phyloP scores from a whole-genome alignment of 768 basidiomycete genomes.

The Auricularia auricula-judae region DNA sequence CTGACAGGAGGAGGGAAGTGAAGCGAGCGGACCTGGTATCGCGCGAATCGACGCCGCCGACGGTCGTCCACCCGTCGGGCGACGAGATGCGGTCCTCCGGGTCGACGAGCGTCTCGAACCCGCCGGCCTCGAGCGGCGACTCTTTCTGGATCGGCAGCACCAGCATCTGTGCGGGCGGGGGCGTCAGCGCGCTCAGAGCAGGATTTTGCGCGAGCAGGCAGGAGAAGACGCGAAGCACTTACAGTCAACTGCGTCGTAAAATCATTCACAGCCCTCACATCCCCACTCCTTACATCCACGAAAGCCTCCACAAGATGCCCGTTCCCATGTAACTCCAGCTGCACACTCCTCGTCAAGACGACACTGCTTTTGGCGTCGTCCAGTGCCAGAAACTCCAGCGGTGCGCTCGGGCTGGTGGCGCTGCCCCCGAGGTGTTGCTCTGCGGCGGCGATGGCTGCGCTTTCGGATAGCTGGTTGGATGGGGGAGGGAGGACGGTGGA shows the following conservation, averaged over 20 bases:
- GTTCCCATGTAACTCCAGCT: constrained; percentile 15
- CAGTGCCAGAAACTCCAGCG: constrained; percentile 30
- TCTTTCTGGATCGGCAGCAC: constrained; percentile 44
- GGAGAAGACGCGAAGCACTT: constrained; percentile 8
- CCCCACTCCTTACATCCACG: constrained; percentile 43
- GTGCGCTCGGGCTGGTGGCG: constrained; percentile 28
- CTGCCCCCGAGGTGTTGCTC: constrained; percentile 28
- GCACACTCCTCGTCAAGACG: constrained; percentile 29
- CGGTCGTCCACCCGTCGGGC: constrained; percentile 45
- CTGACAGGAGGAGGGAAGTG: no score
- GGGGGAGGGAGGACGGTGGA: constrained; percentile 20
- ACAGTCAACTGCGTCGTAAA: constrained; percentile 37
- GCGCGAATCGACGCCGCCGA: constrained; percentile 20
- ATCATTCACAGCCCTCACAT: constrained; percentile 39
- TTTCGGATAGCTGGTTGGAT: constrained; percentile 23
- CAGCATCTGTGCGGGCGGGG: constrained; percentile 21
- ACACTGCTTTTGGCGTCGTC: constrained; percentile 22
- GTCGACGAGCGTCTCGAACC: constrained; percentile 36
- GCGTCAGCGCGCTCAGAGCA: not conserved
- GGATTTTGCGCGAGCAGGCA: not conserved
- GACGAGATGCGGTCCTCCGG: constrained; percentile 46
- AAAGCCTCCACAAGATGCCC: constrained; percentile 33
- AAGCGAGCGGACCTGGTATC: not conserved
- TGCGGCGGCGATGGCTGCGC: constrained; percentile 26
- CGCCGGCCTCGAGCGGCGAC: constrained; percentile 29